phyloP scores from a whole-genome alignment of 495 filamentous ascomycete species.

The Penicillium manginii region DNA sequence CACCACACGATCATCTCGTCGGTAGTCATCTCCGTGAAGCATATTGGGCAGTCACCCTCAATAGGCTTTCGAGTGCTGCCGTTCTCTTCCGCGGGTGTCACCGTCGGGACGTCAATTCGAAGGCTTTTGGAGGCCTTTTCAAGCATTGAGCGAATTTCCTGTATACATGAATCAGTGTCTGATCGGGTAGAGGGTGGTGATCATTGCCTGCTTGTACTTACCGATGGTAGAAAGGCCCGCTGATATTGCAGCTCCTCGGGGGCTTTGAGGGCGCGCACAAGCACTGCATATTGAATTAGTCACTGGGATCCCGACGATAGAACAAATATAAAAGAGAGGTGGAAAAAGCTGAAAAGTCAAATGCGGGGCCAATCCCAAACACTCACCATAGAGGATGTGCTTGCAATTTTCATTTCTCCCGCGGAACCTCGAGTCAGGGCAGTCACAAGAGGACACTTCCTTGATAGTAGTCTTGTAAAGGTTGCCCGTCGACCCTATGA shows the following conservation, averaged over 20 bases:
- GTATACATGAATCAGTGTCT: neutral
- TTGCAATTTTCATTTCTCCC: constrained; percentile 83
- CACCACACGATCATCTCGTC: constrained; percentile 67
- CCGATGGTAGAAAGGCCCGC: constrained; percentile 66
- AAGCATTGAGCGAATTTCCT: constrained; percentile 61
- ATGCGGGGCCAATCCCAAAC: neutral
- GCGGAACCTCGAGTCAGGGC: constrained; percentile 58
- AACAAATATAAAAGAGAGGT: constrained; percentile 5
- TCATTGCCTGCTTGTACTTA: constrained; percentile 23
- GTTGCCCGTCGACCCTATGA: constrained; percentile 74
- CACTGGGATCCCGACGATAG: too few species aligned
- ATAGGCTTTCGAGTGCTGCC: constrained; percentile 59
- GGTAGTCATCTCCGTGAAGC: constrained; percentile 67
- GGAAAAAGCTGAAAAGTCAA: constrained; percentile 20
- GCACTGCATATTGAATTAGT: constrained; percentile 42
- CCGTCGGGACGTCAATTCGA: constrained; percentile 10
- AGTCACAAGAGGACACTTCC: constrained; percentile 64
- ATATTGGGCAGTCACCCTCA: constrained; percentile 81
- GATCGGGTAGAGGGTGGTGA: neutral
- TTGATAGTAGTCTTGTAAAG: constrained; percentile 65
- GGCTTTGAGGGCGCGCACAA: constrained; percentile 67
- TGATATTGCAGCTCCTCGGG: constrained; percentile 69
- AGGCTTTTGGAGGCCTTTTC: constrained; percentile 37
- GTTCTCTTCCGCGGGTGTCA: constrained; percentile 10
- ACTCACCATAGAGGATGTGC: constrained; percentile 65